Conservation (phyloP, 768 basidiomycete genomes). For the Kondoa subrosea region DNA sequence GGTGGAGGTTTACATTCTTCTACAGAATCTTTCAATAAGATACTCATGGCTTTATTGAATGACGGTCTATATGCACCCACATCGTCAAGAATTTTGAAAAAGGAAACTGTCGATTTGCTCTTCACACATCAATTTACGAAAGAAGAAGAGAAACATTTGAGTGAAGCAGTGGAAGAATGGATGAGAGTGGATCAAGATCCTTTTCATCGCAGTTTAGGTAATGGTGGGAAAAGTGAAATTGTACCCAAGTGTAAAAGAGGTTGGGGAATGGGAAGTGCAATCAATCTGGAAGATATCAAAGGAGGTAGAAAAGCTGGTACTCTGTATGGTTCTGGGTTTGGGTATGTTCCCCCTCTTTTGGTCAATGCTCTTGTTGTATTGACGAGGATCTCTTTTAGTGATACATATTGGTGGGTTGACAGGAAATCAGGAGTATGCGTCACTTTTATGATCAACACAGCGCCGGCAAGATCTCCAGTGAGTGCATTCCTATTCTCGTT, state of each 20-base stretch:
- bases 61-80: slow-evolving; percentile 10
- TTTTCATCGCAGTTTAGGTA: slow-evolving; percentile 5
- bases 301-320: slow-evolving; percentile 13
- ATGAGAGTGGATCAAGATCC: slow-evolving; percentile 3
- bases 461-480: background rate
- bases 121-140: slow-evolving; percentile 9
- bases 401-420: slow-evolving; percentile 12
- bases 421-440: background rate
- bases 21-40: slow-evolving; percentile 8
- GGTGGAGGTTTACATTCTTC: slow-evolving; percentile 9
- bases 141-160: background rate
- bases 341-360: too few relatives aligned
- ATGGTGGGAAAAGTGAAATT: background rate
- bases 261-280: slow-evolving; percentile 9
- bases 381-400: background rate
- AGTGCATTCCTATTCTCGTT: too few relatives aligned
- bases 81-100: background rate
- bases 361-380: background rate
- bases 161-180: background rate
- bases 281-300: slow-evolving; percentile 10
- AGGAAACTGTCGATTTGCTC: slow-evolving; percentile 7
- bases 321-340: slow-evolving; percentile 11
- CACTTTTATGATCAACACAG: slow-evolving; percentile 13
- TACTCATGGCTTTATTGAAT: slow-evolving; percentile 9
- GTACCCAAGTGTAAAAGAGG: slow-evolving; percentile 1